Percentiles rank a stretch among this genome's conserved stretches.
Evolutionary conservation across 148 eudicot genomes (phyloP).

Genomic region (Chenopodium album): DNA sequence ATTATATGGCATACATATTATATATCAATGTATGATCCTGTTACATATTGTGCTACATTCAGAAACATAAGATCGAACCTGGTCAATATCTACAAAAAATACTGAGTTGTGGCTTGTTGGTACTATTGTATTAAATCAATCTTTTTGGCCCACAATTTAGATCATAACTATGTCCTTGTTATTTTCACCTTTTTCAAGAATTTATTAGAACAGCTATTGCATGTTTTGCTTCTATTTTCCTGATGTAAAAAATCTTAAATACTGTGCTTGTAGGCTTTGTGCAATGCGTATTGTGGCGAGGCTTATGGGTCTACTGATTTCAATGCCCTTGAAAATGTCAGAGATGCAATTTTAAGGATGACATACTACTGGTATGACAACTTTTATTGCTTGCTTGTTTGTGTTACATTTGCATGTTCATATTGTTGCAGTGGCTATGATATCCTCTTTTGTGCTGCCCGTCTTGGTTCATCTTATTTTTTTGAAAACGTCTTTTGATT

Average conservation of each 20-base stretch:
- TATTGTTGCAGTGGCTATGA: background rate
- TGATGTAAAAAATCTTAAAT: background rate
- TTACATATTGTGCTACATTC: background rate
- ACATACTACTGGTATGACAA: constrained; percentile 77
- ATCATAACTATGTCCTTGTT: background rate
- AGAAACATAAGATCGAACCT: background rate
- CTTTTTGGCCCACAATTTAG: background rate
- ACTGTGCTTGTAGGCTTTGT: constrained; percentile 58
- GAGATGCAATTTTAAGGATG: constrained; percentile 88
- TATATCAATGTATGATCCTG: background rate
- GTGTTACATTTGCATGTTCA: background rate
- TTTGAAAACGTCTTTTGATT: background rate
- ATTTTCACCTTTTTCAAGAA: background rate
- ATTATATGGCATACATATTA: background rate
- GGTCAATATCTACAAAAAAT: background rate
- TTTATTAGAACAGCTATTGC: background rate
- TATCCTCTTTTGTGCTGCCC: too few species aligned
- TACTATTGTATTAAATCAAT: background rate
- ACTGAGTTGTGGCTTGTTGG: background rate
- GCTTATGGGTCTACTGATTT: constrained; percentile 76
- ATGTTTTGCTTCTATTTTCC: constrained; percentile 5
- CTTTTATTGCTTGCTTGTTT: background rate
- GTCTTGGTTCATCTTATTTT: background rate
- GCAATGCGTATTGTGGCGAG: constrained; percentile 86
- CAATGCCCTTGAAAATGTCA: constrained; percentile 66